A percentile compares a stretch with the other conserved stretches of the same genome.
Conservation (phyloP, 441 rosid genomes). For the Pelargonium exstipulatum region DNA sequence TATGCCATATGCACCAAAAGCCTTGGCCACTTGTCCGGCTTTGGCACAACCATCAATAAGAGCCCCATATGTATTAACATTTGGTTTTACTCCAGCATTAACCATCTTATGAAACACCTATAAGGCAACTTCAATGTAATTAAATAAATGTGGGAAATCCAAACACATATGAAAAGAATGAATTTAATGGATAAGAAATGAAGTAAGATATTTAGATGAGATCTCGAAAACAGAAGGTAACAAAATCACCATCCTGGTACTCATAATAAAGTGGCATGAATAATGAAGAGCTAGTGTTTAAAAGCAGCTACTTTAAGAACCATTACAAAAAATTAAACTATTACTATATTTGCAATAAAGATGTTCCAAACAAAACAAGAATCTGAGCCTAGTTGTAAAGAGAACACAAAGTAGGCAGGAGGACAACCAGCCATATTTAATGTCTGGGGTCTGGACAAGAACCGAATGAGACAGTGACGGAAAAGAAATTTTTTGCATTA, state of each 20-base stretch:
- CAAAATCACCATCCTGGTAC: background rate
- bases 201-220: background rate
- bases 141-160: conserved; percentile 4
- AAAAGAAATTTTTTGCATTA: background rate
- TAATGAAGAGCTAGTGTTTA: background rate
- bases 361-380: too few relatives aligned
- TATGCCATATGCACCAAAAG: conserved; percentile 97
- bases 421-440: too few relatives aligned
- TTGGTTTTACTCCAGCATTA: conserved; percentile 84
- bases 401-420: too few relatives aligned
- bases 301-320: too few relatives aligned
- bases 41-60: conserved; percentile 95
- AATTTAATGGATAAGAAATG: background rate
- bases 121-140: conserved; percentile 11
- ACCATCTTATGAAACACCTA: conserved; percentile 92
- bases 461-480: too few relatives aligned
- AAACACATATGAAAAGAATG: background rate
- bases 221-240: background rate
- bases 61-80: conserved; percentile 84
- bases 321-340: too few relatives aligned
- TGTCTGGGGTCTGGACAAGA: too few relatives aligned
- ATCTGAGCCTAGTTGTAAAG: too few relatives aligned
- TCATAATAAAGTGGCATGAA: background rate
- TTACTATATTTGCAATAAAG: too few relatives aligned
- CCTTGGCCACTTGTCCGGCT: conserved; percentile 95